Evolutionary conservation across 2,329 filamentous ascomycete species (phyloP).

Genomic region (Lasiodiplodia sp.): DNA sequence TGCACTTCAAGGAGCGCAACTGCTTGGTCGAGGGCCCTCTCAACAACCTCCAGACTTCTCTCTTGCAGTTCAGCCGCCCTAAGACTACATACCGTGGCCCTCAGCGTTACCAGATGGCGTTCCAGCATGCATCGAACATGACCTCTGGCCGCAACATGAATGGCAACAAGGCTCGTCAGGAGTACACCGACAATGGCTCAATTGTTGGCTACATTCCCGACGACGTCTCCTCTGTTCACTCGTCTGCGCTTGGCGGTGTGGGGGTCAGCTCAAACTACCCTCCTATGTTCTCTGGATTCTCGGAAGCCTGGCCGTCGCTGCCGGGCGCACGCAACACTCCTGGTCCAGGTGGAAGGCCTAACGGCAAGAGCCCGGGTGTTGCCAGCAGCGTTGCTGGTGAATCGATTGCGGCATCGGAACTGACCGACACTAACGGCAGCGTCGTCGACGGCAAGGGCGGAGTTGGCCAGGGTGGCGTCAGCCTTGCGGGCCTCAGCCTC

Average conservation of each 20-base stretch:
- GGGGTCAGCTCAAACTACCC: conserved; percentile 85
- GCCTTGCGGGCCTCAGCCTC: conserved; percentile 82
- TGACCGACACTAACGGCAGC: conserved; percentile 82
- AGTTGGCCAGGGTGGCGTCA: conserved; percentile 84
- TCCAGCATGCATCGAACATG: conserved; percentile 70
- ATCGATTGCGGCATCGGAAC: conserved; percentile 89
- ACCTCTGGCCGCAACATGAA: conserved; percentile 54
- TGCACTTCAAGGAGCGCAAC: conserved; percentile 96
- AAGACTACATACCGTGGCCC: conserved; percentile 91
- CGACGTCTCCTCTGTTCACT: conserved; percentile 95
- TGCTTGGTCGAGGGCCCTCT: conserved; percentile 95
- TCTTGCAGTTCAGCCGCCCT: conserved; percentile 92
- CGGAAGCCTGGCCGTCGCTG: conserved; percentile 87
- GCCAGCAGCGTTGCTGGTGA: conserved; percentile 87
- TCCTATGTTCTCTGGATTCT: conserved; percentile 94
- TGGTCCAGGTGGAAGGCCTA: conserved; percentile 67
- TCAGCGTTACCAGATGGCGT: conserved; percentile 84
- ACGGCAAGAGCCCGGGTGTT: conserved; percentile 53
- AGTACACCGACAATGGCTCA: conserved; percentile 79
- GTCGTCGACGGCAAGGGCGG: conserved; percentile 75
- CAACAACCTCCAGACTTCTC: conserved; percentile 92
- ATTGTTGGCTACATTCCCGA: conserved; percentile 96
- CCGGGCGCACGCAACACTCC: conserved; percentile 71
- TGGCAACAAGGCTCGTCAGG: conserved; percentile 58
- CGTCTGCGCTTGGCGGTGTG: conserved; percentile 85